A percentile compares a stretch with the other conserved stretches of the same genome.
These are phyloP conservation scores for Elsinoe batatas DNA, from an alignment of 2,329 filamentous ascomycete genomes.

Conservation along the genomic window DNA sequence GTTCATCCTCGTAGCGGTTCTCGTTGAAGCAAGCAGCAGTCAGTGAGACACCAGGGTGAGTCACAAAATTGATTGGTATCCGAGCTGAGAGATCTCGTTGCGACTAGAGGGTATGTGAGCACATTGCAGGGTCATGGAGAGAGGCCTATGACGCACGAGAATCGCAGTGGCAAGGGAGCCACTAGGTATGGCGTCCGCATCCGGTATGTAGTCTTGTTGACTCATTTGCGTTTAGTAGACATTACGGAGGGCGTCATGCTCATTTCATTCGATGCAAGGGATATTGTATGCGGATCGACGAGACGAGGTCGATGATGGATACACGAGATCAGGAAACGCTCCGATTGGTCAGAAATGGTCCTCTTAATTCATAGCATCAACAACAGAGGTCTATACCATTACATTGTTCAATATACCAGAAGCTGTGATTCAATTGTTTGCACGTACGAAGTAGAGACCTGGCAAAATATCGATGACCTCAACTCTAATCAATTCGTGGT, in stretches of 20 bases:
- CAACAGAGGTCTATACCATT: too few relatives aligned
- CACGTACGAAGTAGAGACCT: too few relatives aligned
- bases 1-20: constrained; percentile 43
- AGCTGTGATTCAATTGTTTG: too few relatives aligned
- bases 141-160: constrained; percentile 20
- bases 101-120: constrained; percentile 34
- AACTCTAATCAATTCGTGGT: too few relatives aligned
- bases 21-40: constrained; percentile 49
- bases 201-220: constrained; percentile 20
- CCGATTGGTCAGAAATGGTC: not conserved
- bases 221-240: not conserved
- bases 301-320: not conserved
- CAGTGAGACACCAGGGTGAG: constrained; percentile 46
- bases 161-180: constrained; percentile 20
- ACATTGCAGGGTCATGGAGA: not conserved
- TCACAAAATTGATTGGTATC: constrained; percentile 55
- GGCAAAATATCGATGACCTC: too few relatives aligned
- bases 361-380: not conserved
- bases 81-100: constrained; percentile 51
- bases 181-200: constrained; percentile 19
- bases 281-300: not conserved
- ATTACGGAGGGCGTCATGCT: not conserved
- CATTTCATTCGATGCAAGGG: not conserved
- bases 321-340: not conserved
- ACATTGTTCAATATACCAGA: too few relatives aligned